Evolutionary conservation across 2,329 filamentous ascomycete species (phyloP), one percentile per base, ranked within the genome.

Genomic region (Penicillium sp.): DNA sequence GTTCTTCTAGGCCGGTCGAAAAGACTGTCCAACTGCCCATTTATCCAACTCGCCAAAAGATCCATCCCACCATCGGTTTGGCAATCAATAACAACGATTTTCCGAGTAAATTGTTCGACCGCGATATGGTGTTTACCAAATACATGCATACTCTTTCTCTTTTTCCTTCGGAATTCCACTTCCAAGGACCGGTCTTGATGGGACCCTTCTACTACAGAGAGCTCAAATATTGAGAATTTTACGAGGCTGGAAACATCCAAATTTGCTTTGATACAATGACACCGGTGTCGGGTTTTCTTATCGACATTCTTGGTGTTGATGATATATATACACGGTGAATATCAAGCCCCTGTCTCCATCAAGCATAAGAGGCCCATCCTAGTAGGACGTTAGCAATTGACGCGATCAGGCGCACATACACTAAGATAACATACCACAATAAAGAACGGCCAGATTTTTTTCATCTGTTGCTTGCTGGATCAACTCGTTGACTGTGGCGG

Each of bases 401-500:
- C 2, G 14, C n/a, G 35, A 11, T 16, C 8, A 25, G 5, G 5
- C 16, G 7, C 6, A 30, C 11, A 13, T 6, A 37, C 6, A 7
- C 6, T 4, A 37, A 13, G 10, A 16, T 10, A 11, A 65, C 65
- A 57, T 66, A 66, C 88, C 89, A 70, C 89, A 89, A 80, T 94
- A 99, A 69, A 99, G 79, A 45, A 97, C 88, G 2, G 95, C 94
- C 71, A 99, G 76, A 73, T 99, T 97, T 67, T 86, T 86, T 80
- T 97, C 93, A 76, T 99, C 95, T 1, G 90, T 94, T 7, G 95
- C 94, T 79, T 96, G 91, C 74, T 97, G 95, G 66, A 99, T 99
- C 65, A 99, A 79, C 73, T 99, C 95, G 72, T 97, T 98, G 57
- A 99, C 95, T 14, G 93, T 97, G 3, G 95, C 96, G 58, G 90